phyloP scores from a whole-genome alignment of 1,284 basidiomycete genomes.

The Rhodotorula glutinis region DNA sequence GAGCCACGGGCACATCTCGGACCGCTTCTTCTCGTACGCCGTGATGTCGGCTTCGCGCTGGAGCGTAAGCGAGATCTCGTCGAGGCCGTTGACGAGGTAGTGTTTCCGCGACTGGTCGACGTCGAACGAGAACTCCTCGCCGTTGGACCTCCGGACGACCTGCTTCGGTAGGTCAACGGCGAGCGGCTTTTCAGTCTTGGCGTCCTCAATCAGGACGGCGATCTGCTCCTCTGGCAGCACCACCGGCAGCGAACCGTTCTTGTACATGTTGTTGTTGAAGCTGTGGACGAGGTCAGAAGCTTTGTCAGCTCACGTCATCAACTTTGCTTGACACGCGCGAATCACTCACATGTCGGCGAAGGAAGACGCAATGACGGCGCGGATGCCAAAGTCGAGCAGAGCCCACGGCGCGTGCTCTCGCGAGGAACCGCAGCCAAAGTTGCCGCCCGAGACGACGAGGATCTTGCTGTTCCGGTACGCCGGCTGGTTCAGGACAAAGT shows the following conservation, averaged over 20 bases:
- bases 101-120: conserved; percentile 85
- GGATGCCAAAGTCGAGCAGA: conserved; percentile 92
- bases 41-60: conserved; percentile 67
- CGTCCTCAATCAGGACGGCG: conserved; percentile 71
- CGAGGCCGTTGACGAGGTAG: conserved; percentile 87
- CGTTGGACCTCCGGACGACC: conserved; percentile 73
- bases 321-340: too few relatives aligned
- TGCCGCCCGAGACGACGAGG: conserved; percentile 81
- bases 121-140: conserved; percentile 70
- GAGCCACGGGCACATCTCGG: conserved; percentile 82
- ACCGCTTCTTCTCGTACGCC: conserved; percentile 72
- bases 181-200: conserved; percentile 71
- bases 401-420: conserved; percentile 93
- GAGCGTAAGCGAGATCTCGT: conserved; percentile 89
- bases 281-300: background rate
- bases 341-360: conserved; percentile 77
- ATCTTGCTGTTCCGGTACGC: conserved; percentile 79
- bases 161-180: conserved; percentile 87
- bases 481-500: conserved; percentile 83
- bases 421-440: conserved; percentile 95
- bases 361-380: conserved; percentile 82
- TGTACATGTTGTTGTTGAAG: conserved; percentile 73
- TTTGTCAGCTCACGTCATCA: background rate
- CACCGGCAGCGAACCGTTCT: conserved; percentile 93
- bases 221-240: conserved; percentile 73